Evolutionary conservation across 306 rosid genomes (phyloP), one percentile per base, ranked within the genome.

Genomic region (Cicer pinnatifidum): DNA sequence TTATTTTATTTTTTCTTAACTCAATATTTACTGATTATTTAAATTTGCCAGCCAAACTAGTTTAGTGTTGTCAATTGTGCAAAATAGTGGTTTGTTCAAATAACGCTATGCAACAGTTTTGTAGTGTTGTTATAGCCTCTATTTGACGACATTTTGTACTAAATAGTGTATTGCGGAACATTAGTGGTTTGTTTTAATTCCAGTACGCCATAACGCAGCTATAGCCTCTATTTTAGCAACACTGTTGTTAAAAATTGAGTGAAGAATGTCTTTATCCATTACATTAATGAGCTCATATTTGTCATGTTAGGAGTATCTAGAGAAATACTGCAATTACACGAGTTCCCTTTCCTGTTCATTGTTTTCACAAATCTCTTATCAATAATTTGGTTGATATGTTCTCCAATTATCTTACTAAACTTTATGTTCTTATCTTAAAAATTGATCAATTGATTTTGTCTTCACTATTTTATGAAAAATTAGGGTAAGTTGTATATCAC

Each of bases 371-470:
- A 8, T 64, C 37, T 57, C 23, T 33, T 71, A 58, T 78, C 28
- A 58, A 15, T 82, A 23, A 37, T 77, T 41, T 75, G 47, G 71
- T 70, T 15, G 13, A 47, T 50, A 13, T 67, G 38, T 72, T 53
- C 76, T 46, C 58, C 56, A 39, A 35, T 69, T 69, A 58, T 52
- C 68, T 51, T 51, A 43, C 69, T 75, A 38, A 15, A 45, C 50
- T 56, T 67, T 66, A 37, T 74, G 9, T 68, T 74, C 43, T 58
- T 16, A 37, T 39, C 23, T 63, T 57, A n/a, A 59, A 56, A 17
- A 38, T 41, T 40, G 52, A 20, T 63, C 11, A 47, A 56, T 50
- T 79, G 63, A 46, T 71, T 64, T 63, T 75, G 19, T 28, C 43
- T 48, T 48, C 8, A 8, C 10, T 6, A 0, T 71, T 52, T 48